A percentile compares a stretch with the other conserved stretches of the same genome.
These are phyloP conservation scores for Rehmannia glutinosa DNA, from an alignment of 257 asterid species.

Conservation along the genomic window DNA sequence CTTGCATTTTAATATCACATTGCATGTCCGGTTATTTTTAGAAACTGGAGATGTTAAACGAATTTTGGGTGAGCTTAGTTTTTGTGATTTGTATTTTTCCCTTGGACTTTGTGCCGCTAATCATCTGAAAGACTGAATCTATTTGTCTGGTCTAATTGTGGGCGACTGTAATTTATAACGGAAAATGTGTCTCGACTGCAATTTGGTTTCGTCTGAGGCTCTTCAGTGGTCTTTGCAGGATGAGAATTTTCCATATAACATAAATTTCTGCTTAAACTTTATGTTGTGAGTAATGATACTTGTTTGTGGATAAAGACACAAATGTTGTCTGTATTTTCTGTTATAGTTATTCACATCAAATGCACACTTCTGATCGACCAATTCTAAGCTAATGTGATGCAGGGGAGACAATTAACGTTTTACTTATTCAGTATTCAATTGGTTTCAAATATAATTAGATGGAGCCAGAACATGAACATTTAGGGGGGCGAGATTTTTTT, in stretches of 20 bases:
- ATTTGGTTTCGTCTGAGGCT: neutral
- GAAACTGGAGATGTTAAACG: neutral
- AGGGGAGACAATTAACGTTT: neutral
- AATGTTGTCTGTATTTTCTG: too few species aligned
- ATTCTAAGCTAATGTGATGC: neutral
- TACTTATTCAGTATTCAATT: too few species aligned
- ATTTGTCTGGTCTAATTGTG: neutral
- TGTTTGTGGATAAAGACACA: too few species aligned
- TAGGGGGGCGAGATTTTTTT: too few species aligned
- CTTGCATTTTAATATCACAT: neutral
- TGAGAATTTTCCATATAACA: neutral
- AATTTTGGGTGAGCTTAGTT: neutral
- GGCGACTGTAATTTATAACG: neutral
- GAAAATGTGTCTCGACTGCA: neutral
- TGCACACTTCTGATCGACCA: neutral
- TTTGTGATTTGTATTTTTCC: neutral
- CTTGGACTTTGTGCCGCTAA: neutral
- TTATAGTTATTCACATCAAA: neutral
- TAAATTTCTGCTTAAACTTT: neutral
- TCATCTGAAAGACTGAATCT: neutral
- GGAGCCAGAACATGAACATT: too few species aligned
- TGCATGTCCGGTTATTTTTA: conserved; percentile 5
- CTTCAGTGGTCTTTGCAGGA: neutral
- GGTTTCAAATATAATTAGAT: too few species aligned
- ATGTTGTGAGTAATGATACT: too few species aligned